Percentiles rank a stretch among this genome's conserved stretches.
Evolutionary conservation across 805 yeast species (phyloP).

Genomic region (Aciculoconidium aculeatum): DNA sequence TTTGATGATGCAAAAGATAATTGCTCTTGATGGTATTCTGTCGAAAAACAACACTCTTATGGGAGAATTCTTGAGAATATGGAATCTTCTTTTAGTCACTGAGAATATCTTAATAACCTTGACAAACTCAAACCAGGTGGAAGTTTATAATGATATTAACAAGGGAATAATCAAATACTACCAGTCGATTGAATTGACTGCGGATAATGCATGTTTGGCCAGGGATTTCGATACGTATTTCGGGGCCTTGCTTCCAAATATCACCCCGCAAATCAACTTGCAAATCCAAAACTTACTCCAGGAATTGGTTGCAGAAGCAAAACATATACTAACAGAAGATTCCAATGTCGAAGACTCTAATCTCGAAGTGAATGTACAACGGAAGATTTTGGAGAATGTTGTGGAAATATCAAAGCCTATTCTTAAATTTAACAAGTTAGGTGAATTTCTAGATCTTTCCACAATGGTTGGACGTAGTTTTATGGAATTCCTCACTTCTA

Average conservation of each 20-base stretch:
- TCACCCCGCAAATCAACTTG: conserved; percentile 18
- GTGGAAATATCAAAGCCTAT: conserved; percentile 13
- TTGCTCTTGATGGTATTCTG: too few relatives aligned
- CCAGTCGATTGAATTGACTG: conserved; percentile 8
- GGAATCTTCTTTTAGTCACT: conserved; percentile 18
- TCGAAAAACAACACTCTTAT: conserved; percentile 13
- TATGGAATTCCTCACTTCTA: conserved; percentile 9
- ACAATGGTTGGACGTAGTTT: conserved; percentile 2
- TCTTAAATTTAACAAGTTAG: conserved; percentile 20
- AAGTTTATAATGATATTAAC: conserved; percentile 23
- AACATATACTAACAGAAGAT: conserved; percentile 10
- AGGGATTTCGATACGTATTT: conserved; percentile 12
- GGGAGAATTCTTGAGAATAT: conserved; percentile 18
- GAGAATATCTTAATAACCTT: conserved; percentile 18
- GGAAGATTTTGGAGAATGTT: conserved; percentile 10
- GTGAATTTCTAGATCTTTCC: conserved; percentile 18
- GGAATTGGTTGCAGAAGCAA: conserved; percentile 17
- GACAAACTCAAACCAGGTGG: conserved; percentile 17
- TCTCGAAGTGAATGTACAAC: too few relatives aligned
- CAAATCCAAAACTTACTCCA: conserved; percentile 20
- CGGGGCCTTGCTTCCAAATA: conserved; percentile 7
- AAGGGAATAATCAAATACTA: conserved; percentile 19
- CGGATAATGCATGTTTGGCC: too few relatives aligned
- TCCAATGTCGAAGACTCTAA: conserved; percentile 8
- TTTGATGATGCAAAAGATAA: too few relatives aligned